Conservation (phyloP, 2,329 filamentous ascomycete genomes). For the Aspergillus intermedius region DNA sequence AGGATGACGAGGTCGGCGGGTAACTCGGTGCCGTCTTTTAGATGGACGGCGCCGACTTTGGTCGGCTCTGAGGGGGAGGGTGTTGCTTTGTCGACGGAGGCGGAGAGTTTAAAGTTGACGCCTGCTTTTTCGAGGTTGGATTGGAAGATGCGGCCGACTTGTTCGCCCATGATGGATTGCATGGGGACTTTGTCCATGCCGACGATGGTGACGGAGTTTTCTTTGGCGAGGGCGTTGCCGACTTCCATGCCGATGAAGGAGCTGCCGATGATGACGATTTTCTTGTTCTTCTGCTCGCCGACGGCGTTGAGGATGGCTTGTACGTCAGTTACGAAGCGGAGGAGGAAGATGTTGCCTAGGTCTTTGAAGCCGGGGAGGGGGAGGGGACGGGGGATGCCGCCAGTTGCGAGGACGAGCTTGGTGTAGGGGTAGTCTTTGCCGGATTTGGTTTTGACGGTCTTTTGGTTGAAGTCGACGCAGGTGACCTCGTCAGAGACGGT, state of each 20-base stretch:
- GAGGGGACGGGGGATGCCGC: slow-evolving; percentile 67
- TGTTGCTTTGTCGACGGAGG: slow-evolving; percentile 74
- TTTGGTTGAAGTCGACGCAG: slow-evolving; percentile 66
- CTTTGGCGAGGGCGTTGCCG: slow-evolving; percentile 71
- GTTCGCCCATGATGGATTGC: slow-evolving; percentile 74
- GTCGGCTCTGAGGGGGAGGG: slow-evolving; percentile 60
- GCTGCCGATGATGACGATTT: slow-evolving; percentile 83
- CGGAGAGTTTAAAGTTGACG: slow-evolving; percentile 78
- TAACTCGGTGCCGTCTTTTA: slow-evolving; percentile 80
- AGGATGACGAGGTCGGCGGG: slow-evolving; percentile 86
- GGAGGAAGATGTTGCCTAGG: slow-evolving; percentile 76
- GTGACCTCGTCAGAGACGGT: slow-evolving; percentile 57
- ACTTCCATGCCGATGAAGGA: slow-evolving; percentile 98
- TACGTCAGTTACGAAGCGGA: slow-evolving; percentile 70
- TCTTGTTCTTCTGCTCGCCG: slow-evolving; percentile 69
- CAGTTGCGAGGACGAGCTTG: slow-evolving; percentile 85
- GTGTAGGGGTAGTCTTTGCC: slow-evolving; percentile 69
- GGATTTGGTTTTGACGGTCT: slow-evolving; percentile 66
- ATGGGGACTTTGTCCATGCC: slow-evolving; percentile 84
- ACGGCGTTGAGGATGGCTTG: slow-evolving; percentile 73
- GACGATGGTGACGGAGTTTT: slow-evolving; percentile 77
- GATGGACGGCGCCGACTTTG: slow-evolving; percentile 69
- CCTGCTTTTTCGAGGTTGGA: slow-evolving; percentile 74
- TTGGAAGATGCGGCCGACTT: slow-evolving; percentile 76
- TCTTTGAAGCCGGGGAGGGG: slow-evolving; percentile 82